Percentiles rank a stretch among this genome's conserved stretches.
Conservation (phyloP, 1,284 basidiomycete genomes). For the Chalciporus piperatoides region DNA sequence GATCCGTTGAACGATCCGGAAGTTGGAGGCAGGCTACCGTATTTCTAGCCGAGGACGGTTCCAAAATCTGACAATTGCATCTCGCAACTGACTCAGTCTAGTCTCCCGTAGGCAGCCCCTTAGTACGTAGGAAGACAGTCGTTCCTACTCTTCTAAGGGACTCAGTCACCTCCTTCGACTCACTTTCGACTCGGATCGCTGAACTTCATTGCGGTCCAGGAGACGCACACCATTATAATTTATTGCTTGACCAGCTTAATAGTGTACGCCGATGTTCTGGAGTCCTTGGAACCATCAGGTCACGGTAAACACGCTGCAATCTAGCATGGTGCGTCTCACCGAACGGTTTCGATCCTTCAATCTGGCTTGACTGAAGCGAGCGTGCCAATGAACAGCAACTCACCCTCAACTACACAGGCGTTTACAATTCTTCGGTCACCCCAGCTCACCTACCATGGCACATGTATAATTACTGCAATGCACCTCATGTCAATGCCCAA, state of each 20-base stretch:
- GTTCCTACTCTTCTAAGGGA: no score
- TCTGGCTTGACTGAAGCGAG: not conserved
- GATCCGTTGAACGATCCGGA: no score
- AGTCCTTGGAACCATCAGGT: not conserved
- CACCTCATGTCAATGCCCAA: slow-evolving; percentile 44
- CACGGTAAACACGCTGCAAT: not conserved
- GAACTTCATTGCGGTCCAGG: no score
- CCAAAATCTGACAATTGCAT: not conserved
- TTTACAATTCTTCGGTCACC: slow-evolving; percentile 43
- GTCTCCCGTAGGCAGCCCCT: no score
- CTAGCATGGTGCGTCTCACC: not conserved
- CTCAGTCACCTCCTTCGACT: no score
- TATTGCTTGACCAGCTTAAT: no score
- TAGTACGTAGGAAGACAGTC: no score
- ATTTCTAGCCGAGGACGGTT: no score
- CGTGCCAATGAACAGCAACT: slow-evolving; percentile 9
- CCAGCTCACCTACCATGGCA: slow-evolving; percentile 43
- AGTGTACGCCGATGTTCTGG: not conserved
- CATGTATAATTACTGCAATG: slow-evolving; percentile 55
- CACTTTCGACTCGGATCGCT: no score
- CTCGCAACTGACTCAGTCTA: no score
- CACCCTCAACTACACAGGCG: slow-evolving; percentile 13
- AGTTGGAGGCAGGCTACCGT: no score
- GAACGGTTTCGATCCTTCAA: not conserved
- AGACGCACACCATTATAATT: not conserved